phyloP scores from a whole-genome alignment of 768 basidiomycete species.

The Boletus subparvulus region DNA sequence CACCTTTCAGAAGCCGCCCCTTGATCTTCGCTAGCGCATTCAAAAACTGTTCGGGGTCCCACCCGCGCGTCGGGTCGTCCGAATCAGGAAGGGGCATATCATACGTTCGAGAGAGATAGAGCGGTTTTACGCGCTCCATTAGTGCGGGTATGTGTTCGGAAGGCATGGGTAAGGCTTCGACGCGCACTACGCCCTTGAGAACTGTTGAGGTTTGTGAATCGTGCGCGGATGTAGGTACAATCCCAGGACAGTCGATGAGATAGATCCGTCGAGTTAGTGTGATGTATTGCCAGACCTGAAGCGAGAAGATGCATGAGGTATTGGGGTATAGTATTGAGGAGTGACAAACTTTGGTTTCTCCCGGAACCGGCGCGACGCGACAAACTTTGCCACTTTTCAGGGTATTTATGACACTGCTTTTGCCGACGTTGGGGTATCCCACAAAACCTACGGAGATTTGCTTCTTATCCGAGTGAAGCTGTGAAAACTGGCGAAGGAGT shows the following conservation, averaged over 20 bases:
- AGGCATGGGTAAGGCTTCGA: conserved; percentile 90
- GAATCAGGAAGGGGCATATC: conserved; percentile 63
- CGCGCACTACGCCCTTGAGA: conserved; percentile 94
- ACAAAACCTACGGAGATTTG: conserved; percentile 98
- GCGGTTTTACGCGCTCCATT: conserved; percentile 87
- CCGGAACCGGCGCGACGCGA: conserved; percentile 92
- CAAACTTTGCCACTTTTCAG: conserved; percentile 98
- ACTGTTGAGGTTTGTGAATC: conserved; percentile 91
- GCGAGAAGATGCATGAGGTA: background rate
- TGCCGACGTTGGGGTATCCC: conserved; percentile 98
- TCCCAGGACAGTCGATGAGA: conserved; percentile 98
- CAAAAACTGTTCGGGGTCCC: conserved; percentile 78
- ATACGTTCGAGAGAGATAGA: conserved; percentile 88
- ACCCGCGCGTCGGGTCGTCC: conserved; percentile 50
- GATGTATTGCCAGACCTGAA: conserved; percentile 96
- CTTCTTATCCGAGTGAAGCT: conserved; percentile 97
- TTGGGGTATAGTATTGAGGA: background rate
- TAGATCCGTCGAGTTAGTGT: conserved; percentile 94
- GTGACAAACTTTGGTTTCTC: conserved; percentile 79
- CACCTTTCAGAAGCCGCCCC: conserved; percentile 88
- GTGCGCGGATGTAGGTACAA: conserved; percentile 90
- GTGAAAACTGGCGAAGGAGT: conserved; percentile 93
- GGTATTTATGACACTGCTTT: conserved; percentile 97
- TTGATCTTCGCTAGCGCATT: conserved; percentile 86
- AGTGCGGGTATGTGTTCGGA: conserved; percentile 89